These are phyloP conservation scores for Hygrophorus russula DNA, from an alignment of 768 basidiomycete species.

Conservation along the genomic window DNA sequence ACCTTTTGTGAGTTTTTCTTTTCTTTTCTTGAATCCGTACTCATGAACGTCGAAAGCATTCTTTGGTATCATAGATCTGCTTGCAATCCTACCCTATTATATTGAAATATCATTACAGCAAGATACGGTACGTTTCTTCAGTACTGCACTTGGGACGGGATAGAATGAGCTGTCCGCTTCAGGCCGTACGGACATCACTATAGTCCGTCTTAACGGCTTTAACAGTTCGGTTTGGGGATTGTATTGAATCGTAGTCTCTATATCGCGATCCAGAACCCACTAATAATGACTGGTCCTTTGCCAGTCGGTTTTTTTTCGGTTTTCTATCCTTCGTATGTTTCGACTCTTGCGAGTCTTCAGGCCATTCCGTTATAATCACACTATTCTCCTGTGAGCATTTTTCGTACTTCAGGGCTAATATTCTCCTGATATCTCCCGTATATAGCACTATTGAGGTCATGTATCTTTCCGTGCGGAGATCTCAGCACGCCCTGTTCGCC, in stretches of 20 bases:
- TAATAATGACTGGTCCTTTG: neutral
- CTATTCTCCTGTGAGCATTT: conserved; percentile 60
- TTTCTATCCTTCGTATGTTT: conserved; percentile 86
- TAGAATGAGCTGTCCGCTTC: no score
- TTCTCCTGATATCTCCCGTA: neutral
- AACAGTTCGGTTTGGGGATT: no score
- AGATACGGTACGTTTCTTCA: conserved; percentile 57
- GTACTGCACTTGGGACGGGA: neutral
- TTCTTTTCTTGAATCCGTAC: conserved; percentile 1
- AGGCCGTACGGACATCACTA: no score
- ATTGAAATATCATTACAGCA: conserved; percentile 75
- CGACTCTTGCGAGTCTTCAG: conserved; percentile 81
- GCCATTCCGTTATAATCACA: conserved; percentile 78
- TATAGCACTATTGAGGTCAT: conserved; percentile 81
- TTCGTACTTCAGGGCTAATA: neutral
- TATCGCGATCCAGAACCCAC: neutral
- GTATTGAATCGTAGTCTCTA: no score
- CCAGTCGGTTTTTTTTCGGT: conserved; percentile 79
- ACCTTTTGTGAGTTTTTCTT: conserved; percentile 40
- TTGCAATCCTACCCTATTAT: conserved; percentile 84
- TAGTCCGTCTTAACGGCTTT: no score
- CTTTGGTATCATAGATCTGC: conserved; percentile 76
- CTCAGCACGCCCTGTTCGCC: conserved; percentile 78
- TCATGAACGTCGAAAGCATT: conserved; percentile 37
- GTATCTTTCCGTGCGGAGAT: conserved; percentile 79